Conservation (phyloP, 352 stramenopile species). For the Phytophthora pistaciae region DNA sequence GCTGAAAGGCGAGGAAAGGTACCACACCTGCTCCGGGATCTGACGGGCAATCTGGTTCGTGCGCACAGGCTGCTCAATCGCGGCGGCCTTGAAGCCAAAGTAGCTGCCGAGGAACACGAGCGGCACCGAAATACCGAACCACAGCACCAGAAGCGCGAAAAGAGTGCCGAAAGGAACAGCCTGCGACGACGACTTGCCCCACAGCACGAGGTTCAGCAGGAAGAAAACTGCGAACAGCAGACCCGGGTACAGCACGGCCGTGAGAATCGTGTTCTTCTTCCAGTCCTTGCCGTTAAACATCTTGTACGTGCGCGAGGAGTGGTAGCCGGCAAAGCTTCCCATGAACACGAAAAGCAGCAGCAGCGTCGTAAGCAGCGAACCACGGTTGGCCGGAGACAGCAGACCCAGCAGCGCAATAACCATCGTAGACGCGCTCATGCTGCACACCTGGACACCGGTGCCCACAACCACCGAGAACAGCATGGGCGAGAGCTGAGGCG, state of each 20-base stretch:
- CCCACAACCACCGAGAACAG: constrained; percentile 96
- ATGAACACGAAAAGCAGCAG: constrained; percentile 99
- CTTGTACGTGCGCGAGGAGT: constrained; percentile 98
- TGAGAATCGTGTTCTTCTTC: constrained; percentile 97
- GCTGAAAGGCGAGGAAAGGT: constrained; percentile 94
- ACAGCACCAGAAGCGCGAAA: constrained; percentile 97
- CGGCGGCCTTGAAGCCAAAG: constrained; percentile 94
- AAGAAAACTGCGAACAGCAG: constrained; percentile 96
- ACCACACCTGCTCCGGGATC: constrained; percentile 96
- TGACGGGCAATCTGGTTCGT: constrained; percentile 93
- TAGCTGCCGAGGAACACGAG: constrained; percentile 98
- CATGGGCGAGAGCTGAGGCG: constrained; percentile 94
- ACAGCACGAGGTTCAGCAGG: constrained; percentile 97
- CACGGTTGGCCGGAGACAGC: constrained; percentile 97
- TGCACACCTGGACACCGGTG: constrained; percentile 96
- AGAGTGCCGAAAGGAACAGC: constrained; percentile 97
- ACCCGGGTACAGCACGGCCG: constrained; percentile 95
- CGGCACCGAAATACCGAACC: constrained; percentile 98
- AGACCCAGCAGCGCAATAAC: constrained; percentile 95
- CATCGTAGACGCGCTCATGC: constrained; percentile 96
- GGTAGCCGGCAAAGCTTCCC: constrained; percentile 97
- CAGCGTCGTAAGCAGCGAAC: constrained; percentile 96
- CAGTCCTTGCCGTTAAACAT: constrained; percentile 98
- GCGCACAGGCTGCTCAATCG: constrained; percentile 89
- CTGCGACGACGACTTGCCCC: constrained; percentile 86